Base-by-base conservation (phyloP, 768 basidiomycete genomes). In the Amyloporia xantha region DNA sequence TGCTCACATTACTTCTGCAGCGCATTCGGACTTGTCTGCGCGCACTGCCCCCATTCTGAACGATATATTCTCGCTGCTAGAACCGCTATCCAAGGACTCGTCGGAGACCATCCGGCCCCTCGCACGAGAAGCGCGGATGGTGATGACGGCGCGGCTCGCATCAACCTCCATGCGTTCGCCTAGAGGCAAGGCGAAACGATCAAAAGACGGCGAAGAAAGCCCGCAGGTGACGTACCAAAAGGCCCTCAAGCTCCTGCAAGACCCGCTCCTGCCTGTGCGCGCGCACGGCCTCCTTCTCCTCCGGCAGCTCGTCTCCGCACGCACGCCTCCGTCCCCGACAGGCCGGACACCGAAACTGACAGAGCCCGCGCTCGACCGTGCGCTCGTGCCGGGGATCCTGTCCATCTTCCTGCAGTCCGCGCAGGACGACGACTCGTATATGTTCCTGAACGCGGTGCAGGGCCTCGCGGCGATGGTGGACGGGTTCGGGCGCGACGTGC, bases 381-480 rank as follows among this genome's bases (percentile, higher is more conserved):
- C 86, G 0, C 70, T 97, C 21, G 66, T 83, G 13, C 91, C 92
- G 5, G 86, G 84, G 0, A 89, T 97, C 55, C 68, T 93, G 40
- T 86, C 87, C 24, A 85, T 96, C 47, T 95, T 97, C 63, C 65
- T 94, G 53, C 82, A 89, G 59, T 77, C 83, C 0, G 66, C 94
- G 4, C 86, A 91, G 59, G 92, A 96, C 52, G 87, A 93, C 33
- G 95, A 98, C 59, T 91, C 90, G n/a, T 97, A 92, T 64, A 81
- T 97, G 47, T 97, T 91, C 61, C 70, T 97, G 45, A 92, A 92
- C 60, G 92, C 88, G 1, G 85, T 95, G 12, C 90, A 93, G 58
- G 94, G 94, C 0, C 73, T 98, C 1, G 78, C 84, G n/a, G 81
- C 77, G 3, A 83, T 97, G 77, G 91, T 86, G 0, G 84, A 92